phyloP scores from a whole-genome alignment of 768 basidiomycete species.

The Chalciporus pseudorubinellus region DNA sequence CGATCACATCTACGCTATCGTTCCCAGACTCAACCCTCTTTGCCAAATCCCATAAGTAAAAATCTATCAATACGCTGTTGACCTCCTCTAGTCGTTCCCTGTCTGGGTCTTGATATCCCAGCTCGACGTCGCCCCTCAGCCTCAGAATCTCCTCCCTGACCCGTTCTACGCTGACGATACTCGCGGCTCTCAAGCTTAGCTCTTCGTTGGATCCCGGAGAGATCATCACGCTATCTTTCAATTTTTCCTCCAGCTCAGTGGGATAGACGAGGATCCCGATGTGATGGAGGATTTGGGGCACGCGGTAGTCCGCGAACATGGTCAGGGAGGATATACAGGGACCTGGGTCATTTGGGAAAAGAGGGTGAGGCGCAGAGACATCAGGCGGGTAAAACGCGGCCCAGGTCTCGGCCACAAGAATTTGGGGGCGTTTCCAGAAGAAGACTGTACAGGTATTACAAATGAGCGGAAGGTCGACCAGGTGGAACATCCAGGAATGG shows the following conservation, averaged over 20 bases:
- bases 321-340: slow-evolving; percentile 70
- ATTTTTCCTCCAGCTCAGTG: slow-evolving; percentile 48
- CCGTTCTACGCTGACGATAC: slow-evolving; percentile 76
- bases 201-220: slow-evolving; percentile 64
- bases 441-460: slow-evolving; percentile 44
- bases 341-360: slow-evolving; percentile 61
- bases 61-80: slow-evolving; percentile 83
- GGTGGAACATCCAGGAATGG: not conserved
- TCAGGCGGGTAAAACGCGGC: slow-evolving; percentile 79
- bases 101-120: not conserved
- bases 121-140: slow-evolving; percentile 26
- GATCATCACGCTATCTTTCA: slow-evolving; percentile 46
- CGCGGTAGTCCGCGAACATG: slow-evolving; percentile 94
- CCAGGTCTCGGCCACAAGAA: slow-evolving; percentile 89
- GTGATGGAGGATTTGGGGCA: slow-evolving; percentile 89
- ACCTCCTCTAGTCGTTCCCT: slow-evolving; percentile 27
- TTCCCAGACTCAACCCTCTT: slow-evolving; percentile 67
- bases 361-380: slow-evolving; percentile 52
- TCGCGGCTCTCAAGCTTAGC: slow-evolving; percentile 74
- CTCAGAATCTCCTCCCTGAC: slow-evolving; percentile 58
- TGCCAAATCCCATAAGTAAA: slow-evolving; percentile 88
- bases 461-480: not conserved
- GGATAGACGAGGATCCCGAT: slow-evolving; percentile 75
- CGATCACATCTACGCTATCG: slow-evolving; percentile 57
- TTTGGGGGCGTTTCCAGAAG: slow-evolving; percentile 91